These are phyloP conservation scores for Nowakowskiella sp. DNA, from an alignment of 192 early-diverging fungal species.

Conservation along the genomic window DNA sequence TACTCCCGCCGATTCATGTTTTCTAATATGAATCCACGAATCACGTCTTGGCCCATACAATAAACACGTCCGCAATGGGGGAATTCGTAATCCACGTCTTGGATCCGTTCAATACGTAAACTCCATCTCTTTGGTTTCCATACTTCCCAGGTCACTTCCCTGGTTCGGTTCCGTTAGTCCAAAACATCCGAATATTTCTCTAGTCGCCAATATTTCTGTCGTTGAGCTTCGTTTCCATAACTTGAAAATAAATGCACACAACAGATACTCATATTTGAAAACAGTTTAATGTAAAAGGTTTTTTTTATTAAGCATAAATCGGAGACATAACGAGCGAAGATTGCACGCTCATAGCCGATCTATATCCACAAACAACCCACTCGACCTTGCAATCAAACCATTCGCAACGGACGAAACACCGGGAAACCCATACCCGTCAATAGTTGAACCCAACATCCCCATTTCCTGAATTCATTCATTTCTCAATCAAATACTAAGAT, in stretches of 20 bases:
- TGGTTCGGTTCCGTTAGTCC: conserved; percentile 98
- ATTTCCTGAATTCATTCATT: conserved; percentile 89
- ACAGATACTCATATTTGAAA: neutral
- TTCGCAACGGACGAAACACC: conserved; percentile 96
- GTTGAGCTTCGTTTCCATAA: conserved; percentile 81
- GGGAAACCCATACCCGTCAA: conserved; percentile 93
- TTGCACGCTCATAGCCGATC: conserved; percentile 97
- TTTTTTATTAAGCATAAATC: conserved; percentile 67
- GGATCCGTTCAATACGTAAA: conserved; percentile 73
- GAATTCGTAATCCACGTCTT: conserved; percentile 99
- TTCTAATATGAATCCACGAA: conserved; percentile 92
- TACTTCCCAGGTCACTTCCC: conserved; percentile 85
- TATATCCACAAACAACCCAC: conserved; percentile 91
- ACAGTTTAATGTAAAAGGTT: neutral
- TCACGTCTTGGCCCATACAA: conserved; percentile 91
- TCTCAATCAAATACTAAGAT: conserved; percentile 70
- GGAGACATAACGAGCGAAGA: conserved; percentile 98
- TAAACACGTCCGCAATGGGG: conserved; percentile 92
- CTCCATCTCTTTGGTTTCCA: conserved; percentile 84
- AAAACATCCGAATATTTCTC: conserved; percentile 84
- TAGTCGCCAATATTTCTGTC: conserved; percentile 85
- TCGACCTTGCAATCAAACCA: conserved; percentile 93
- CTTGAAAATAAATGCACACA: conserved; percentile 4
- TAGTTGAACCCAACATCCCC: conserved; percentile 88
- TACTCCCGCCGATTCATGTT: conserved; percentile 40